These are phyloP conservation scores for Xylariaceae sp. DNA, from an alignment of 2,329 filamentous ascomycete genomes.

Conservation along the genomic window DNA sequence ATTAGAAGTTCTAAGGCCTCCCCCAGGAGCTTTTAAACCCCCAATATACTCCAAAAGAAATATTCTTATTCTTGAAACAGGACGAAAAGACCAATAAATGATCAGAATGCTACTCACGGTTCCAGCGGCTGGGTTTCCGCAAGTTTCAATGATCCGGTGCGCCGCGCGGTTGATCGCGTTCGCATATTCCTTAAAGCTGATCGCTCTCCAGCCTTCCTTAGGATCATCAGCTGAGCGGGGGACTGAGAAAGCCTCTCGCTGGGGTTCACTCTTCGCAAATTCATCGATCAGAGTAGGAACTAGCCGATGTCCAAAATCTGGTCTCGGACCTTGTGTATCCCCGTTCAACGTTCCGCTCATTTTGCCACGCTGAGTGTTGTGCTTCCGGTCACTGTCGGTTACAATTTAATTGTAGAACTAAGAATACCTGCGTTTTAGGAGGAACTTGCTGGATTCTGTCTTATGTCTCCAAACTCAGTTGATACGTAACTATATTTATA, in stretches of 20 bases:
- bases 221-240: constrained; percentile 39
- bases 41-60: no score
- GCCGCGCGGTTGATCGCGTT: constrained; percentile 47
- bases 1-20: no score
- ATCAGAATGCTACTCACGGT: no score
- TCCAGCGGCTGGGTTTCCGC: constrained; percentile 29
- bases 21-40: no score
- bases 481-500: background rate
- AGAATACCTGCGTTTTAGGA: no score
- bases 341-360: background rate
- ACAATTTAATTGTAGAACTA: no score
- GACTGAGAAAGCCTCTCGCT: constrained; percentile 39
- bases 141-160: constrained; percentile 36
- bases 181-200: constrained; percentile 43
- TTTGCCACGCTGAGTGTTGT: background rate
- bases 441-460: no score
- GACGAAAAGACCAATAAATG: no score
- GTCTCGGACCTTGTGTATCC: background rate
- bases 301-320: constrained; percentile 34
- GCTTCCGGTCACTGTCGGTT: background rate
- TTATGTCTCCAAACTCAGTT: no score
- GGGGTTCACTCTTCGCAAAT: constrained; percentile 38
- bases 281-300: constrained; percentile 45
- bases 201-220: constrained; percentile 43
- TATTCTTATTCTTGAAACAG: no score